Evolutionary conservation across 768 basidiomycete species (phyloP).

Genomic region (Rhodosporidiobolus odoratus): DNA sequence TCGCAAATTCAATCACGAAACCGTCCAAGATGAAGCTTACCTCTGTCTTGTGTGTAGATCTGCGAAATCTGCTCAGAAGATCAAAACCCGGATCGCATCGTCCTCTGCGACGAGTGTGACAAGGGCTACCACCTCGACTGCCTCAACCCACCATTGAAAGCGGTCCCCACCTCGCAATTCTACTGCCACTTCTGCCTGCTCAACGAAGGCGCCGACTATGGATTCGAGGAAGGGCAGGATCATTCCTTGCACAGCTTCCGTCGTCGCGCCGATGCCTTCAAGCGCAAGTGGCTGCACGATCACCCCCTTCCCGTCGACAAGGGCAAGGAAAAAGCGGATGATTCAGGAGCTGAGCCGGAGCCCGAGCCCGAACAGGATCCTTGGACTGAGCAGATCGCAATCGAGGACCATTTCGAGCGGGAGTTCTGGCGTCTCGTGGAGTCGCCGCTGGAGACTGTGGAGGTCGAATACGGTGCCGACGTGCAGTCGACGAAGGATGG

Average conservation of each 20-base stretch:
- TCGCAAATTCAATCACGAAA: neutral
- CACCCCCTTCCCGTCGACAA: slow-evolving; percentile 51
- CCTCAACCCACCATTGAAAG: slow-evolving; percentile 77
- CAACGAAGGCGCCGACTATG: slow-evolving; percentile 89
- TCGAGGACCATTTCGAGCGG: slow-evolving; percentile 85
- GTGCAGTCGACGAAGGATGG: slow-evolving; percentile 96
- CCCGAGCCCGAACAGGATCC: slow-evolving; percentile 33
- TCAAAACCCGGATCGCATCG: slow-evolving; percentile 78
- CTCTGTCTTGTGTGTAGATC: slow-evolving; percentile 45
- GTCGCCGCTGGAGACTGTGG: slow-evolving; percentile 80
- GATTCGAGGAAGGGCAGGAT: slow-evolving; percentile 96
- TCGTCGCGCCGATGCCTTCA: slow-evolving; percentile 81
- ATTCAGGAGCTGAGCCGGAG: slow-evolving; percentile 31
- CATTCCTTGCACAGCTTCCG: slow-evolving; percentile 88
- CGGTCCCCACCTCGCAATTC: slow-evolving; percentile 91
- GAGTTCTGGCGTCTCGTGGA: slow-evolving; percentile 98
- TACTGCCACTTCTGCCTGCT: slow-evolving; percentile 88
- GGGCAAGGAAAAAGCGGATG: slow-evolving; percentile 55
- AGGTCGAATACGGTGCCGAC: slow-evolving; percentile 99
- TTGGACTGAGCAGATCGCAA: slow-evolving; percentile 46
- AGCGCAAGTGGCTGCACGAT: slow-evolving; percentile 76
- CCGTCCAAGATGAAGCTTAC: too few species aligned
- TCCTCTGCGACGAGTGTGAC: slow-evolving; percentile 84
- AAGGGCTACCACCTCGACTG: slow-evolving; percentile 95
- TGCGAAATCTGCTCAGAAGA: slow-evolving; percentile 93